These are phyloP conservation scores for Cyclaneusma minus DNA, from an alignment of 2,329 filamentous ascomycete genomes.

Conservation along the genomic window DNA sequence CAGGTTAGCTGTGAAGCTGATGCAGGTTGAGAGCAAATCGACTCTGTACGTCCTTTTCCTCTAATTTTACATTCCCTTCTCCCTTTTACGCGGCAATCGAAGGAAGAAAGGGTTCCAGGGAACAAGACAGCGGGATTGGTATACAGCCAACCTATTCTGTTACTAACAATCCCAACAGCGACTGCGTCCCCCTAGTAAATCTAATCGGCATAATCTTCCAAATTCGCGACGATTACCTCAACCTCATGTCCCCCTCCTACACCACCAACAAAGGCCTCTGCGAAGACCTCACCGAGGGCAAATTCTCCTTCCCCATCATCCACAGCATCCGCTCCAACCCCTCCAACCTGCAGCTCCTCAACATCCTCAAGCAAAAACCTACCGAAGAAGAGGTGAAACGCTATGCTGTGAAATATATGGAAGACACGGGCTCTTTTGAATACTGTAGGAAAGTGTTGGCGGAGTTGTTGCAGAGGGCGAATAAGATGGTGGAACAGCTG, in stretches of 20 bases:
- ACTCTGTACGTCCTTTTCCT: conserved; percentile 20
- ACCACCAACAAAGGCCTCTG: conserved; percentile 82
- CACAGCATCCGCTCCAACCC: conserved; percentile 74
- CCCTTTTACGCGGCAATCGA: not conserved
- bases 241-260: conserved; percentile 63
- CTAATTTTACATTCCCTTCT: conserved; percentile 1
- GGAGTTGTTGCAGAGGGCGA: conserved; percentile 48
- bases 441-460: conserved; percentile 59
- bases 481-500: conserved; percentile 45
- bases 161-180: conserved; percentile 21
- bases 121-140: not conserved
- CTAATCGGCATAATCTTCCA: conserved; percentile 77
- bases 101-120: no score
- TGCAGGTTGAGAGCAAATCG: conserved; percentile 56
- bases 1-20: conserved; percentile 69
- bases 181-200: conserved; percentile 76
- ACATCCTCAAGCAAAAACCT: conserved; percentile 84
- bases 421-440: conserved; percentile 73
- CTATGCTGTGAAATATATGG: conserved; percentile 86
- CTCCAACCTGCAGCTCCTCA: conserved; percentile 64
- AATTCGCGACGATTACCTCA: conserved; percentile 88
- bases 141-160: conserved; percentile 1
- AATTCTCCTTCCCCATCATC: conserved; percentile 92
- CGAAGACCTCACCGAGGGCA: conserved; percentile 91
- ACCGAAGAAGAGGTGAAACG: conserved; percentile 75